Evolutionary conservation across 2,329 filamentous ascomycete species (phyloP), one percentile per base, ranked within the genome.

Genomic region (Pyrenochaeta sp.): DNA sequence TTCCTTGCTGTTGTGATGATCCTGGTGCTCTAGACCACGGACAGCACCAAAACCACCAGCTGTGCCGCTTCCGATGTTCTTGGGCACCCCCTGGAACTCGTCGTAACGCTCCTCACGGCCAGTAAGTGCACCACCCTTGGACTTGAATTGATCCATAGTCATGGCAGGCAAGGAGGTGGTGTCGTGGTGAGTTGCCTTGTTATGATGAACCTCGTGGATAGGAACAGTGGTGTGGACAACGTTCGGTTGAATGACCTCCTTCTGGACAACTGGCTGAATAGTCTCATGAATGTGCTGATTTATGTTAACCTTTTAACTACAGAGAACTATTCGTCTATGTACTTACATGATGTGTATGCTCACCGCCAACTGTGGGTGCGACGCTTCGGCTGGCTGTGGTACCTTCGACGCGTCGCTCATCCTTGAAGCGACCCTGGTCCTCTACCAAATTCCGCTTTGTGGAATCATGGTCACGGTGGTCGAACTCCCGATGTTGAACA

Each of bases 151-250:
- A 0, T 82, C 79, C 72, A 92, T 82, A 36, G 81, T 86, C 72
- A 91, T 87, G 10, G 85, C 76, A 1, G 90, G 89, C 0, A 92
- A 81, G 2, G 85, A 82, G 0, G 88, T 87, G 1, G 87, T 84
- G 43, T 83, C 81, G 71, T 92, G 90, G 72, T 90, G 86, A 58
- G 90, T 83, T 1, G 89, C 82, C 13, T 85, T 81, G 50, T 89
- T 86, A 67, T 91, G 87, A 71, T 92, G 90, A 1, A 85, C 84
- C 78, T 92, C 90, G 64, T 92, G 90, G 42, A 92, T 83, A 0
- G 90, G 90, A 0, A 90, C 82, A 1, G 88, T 91, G 25, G 87
- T 91, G 80, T 92, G 90, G 1, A 91, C 82, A 3, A 92, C 84
- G 15, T 86, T 82, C 1, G 88, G 88, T 62, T 90, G 85, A 28